Conservation (phyloP, 345 rosid genomes). For the Eucalyptus pumila region DNA sequence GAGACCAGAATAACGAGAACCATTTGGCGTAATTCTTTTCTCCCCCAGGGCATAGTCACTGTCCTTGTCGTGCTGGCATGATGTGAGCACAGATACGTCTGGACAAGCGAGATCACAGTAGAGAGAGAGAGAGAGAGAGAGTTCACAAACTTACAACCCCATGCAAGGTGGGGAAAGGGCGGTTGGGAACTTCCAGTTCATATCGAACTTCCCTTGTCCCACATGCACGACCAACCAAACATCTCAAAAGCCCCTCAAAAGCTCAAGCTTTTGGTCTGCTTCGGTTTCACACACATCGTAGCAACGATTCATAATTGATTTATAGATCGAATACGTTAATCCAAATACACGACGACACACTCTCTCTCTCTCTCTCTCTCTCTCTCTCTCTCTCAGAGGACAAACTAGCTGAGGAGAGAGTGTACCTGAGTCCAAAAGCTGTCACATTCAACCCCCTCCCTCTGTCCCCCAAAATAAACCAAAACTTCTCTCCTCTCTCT, state of each 20-base stretch:
- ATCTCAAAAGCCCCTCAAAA: background rate
- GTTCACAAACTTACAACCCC: constrained; percentile 4
- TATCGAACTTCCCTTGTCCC: constrained; percentile 41
- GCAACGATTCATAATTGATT: background rate
- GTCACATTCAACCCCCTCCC: constrained; percentile 15
- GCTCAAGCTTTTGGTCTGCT: background rate
- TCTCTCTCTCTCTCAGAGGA: constrained; percentile 9
- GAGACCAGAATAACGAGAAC: background rate
- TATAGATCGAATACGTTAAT: background rate
- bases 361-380: background rate
- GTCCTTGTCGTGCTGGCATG: background rate
- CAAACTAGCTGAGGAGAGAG: constrained; percentile 56
- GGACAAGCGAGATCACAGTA: background rate
- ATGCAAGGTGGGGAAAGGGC: constrained; percentile 21
- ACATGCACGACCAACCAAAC: background rate
- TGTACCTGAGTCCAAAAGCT: constrained; percentile 60
- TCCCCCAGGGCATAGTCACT: background rate
- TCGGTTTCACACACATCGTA: background rate
- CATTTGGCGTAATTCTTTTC: background rate
- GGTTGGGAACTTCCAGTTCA: constrained; percentile 58
- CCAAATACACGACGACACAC: background rate
- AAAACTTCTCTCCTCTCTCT: constrained; percentile 17
- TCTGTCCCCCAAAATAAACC: constrained; percentile 37
- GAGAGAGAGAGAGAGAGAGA: background rate
- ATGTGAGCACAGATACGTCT: background rate